Percentiles rank a stretch among this genome's conserved stretches.
phyloP scores from a whole-genome alignment of 495 filamentous ascomycete species.

The Entonaema liquescens region DNA sequence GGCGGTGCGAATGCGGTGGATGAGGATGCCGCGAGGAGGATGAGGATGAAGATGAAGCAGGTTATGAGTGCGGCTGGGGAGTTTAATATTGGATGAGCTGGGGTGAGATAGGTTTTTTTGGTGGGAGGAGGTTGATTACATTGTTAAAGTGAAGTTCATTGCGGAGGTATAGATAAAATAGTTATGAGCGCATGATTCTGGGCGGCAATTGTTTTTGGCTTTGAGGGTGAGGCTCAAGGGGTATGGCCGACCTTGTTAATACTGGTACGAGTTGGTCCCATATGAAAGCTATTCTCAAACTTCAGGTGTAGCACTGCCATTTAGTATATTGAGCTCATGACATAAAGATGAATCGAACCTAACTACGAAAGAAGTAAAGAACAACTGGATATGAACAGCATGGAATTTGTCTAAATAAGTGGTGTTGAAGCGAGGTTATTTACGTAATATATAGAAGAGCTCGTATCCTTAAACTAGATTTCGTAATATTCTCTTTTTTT shows the following conservation, averaged over 20 bases:
- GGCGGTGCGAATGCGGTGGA: constrained; percentile 58
- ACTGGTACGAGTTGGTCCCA: not conserved
- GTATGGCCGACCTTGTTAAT: not conserved
- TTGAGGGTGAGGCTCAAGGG: not conserved
- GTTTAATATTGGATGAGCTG: constrained; percentile 81
- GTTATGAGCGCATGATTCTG: not conserved
- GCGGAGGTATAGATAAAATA: constrained; percentile 18
- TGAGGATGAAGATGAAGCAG: constrained; percentile 82
- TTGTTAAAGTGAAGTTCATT: not conserved
- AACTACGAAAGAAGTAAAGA: no score
- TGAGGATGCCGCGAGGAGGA: constrained; percentile 73
- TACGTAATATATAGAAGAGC: no score
- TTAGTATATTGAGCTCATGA: no score
- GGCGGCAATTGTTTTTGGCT: not conserved
- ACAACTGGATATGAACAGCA: no score
- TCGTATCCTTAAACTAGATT: no score
- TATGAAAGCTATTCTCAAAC: not conserved
- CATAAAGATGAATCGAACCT: no score
- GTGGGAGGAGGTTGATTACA: not conserved
- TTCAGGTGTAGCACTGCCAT: not conserved
- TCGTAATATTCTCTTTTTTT: no score
- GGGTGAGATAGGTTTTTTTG: no score
- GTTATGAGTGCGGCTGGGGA: constrained; percentile 78
- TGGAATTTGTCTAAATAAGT: no score
- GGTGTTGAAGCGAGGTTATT: no score